A percentile compares a stretch with the other conserved stretches of the same genome.
Evolutionary conservation across 352 stramenopile species (phyloP).

Genomic region (Globisporangium echinulatum): DNA sequence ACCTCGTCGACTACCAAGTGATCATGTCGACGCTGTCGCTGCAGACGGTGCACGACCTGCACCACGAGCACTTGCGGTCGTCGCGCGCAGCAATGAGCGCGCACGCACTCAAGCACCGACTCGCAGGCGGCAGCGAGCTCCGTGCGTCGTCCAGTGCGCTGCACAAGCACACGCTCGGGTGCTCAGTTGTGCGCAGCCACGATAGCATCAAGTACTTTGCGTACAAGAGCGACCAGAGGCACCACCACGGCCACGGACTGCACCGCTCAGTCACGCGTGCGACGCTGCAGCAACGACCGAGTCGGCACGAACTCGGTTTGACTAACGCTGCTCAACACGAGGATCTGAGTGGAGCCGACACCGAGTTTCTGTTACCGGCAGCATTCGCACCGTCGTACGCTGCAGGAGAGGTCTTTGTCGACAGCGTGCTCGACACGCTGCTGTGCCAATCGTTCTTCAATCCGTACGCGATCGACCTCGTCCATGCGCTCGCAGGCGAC

Average conservation of each 20-base stretch:
- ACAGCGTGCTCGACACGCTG: slow-evolving; percentile 51
- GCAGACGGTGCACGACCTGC: slow-evolving; percentile 29
- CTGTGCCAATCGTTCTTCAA: slow-evolving; percentile 75
- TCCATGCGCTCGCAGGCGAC: slow-evolving; percentile 40
- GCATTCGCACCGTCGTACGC: slow-evolving; percentile 43
- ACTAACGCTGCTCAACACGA: slow-evolving; percentile 13
- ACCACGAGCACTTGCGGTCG: slow-evolving; percentile 24
- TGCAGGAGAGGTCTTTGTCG: slow-evolving; percentile 53
- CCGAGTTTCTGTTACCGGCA: slow-evolving; percentile 20
- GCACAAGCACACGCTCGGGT: slow-evolving; percentile 17
- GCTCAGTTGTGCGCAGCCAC: slow-evolving; percentile 44
- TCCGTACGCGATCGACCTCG: slow-evolving; percentile 55
- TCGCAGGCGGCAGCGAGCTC: background rate
- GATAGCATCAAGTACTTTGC: slow-evolving; percentile 54
- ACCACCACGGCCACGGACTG: slow-evolving; percentile 15
- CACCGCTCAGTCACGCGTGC: slow-evolving; percentile 6
- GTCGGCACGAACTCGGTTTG: slow-evolving; percentile 2
- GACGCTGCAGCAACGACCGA: background rate
- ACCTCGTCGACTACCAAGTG: slow-evolving; percentile 58
- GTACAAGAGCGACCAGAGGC: slow-evolving; percentile 30
- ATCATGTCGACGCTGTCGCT: slow-evolving; percentile 58
- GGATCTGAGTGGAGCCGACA: slow-evolving; percentile 9
- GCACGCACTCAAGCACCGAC: background rate
- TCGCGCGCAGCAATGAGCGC: background rate
- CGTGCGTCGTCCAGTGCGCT: background rate